phyloP scores from a whole-genome alignment of 495 filamentous ascomycete species.

The Echria macrotheca region DNA sequence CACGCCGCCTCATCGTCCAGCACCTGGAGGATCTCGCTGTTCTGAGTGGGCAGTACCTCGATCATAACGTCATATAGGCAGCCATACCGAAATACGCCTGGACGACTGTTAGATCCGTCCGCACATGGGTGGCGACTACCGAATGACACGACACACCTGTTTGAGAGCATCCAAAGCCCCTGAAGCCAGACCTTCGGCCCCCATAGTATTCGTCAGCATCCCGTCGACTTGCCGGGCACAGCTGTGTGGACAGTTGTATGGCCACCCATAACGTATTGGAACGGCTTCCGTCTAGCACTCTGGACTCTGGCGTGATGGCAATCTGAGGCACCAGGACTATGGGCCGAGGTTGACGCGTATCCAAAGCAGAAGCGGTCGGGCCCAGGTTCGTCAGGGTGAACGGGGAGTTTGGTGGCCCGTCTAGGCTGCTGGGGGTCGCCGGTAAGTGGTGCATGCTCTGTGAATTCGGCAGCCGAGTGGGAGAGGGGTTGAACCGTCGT shows the following conservation, averaged over 20 bases:
- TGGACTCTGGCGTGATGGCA: constrained; percentile 47
- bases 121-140: no score
- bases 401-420: no score
- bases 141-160: constrained; percentile 19
- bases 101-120: not conserved
- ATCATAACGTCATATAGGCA: constrained; percentile 38
- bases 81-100: constrained; percentile 32
- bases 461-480: constrained; percentile 5
- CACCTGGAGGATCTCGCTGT: constrained; percentile 32
- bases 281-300: constrained; percentile 33
- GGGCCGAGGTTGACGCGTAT: constrained; percentile 17
- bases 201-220: not conserved
- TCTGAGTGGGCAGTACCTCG: constrained; percentile 28
- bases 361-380: no score
- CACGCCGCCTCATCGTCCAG: constrained; percentile 24
- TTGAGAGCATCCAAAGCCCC: not conserved
- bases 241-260: constrained; percentile 39
- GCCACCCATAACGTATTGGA: constrained; percentile 39
- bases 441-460: constrained; percentile 18
- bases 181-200: no score
- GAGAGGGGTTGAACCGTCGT: no score
- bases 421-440: no score
- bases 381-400: no score
- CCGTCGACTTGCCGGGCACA: constrained; percentile 19
- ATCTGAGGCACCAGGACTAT: constrained; percentile 38